These are phyloP conservation scores for Lavandula angustifolia DNA, from an alignment of 257 asterid species.

Conservation along the genomic window DNA sequence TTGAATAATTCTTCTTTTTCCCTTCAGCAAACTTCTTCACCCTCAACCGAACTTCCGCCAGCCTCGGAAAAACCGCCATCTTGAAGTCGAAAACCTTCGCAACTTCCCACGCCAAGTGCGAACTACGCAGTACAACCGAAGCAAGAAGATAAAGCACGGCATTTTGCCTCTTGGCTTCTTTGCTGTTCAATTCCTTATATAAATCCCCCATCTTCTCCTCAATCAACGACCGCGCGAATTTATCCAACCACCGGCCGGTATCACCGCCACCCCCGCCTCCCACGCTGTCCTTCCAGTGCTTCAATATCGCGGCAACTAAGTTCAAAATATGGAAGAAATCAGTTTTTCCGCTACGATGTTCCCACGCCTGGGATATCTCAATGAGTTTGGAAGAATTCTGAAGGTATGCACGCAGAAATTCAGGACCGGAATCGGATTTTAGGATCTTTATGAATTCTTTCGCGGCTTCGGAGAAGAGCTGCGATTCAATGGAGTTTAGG, in stretches of 20 bases:
- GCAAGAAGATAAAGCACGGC: constrained; percentile 61
- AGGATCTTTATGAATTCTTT: constrained; percentile 67
- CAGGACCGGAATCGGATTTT: constrained; percentile 60
- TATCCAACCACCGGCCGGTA: constrained; percentile 49
- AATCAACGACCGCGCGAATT: constrained; percentile 54
- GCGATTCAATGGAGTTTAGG: constrained; percentile 57
- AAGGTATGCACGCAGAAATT: constrained; percentile 45
- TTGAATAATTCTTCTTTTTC: constrained; percentile 51
- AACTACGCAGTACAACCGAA: constrained; percentile 61
- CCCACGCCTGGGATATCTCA: constrained; percentile 83
- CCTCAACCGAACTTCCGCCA: constrained; percentile 66
- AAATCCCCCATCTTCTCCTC: constrained; percentile 71
- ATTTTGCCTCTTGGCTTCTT: constrained; percentile 69
- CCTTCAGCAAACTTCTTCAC: constrained; percentile 44
- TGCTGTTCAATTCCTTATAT: constrained; percentile 65
- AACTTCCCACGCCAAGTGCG: constrained; percentile 76
- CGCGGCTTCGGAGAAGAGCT: constrained; percentile 59
- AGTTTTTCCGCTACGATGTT: constrained; percentile 56
- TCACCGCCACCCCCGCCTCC: constrained; percentile 30
- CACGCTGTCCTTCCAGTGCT: constrained; percentile 39
- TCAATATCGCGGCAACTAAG: constrained; percentile 55
- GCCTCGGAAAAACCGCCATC: constrained; percentile 49
- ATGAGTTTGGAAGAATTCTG: constrained; percentile 54
- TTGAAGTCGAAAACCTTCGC: constrained; percentile 73
- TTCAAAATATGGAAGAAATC: constrained; percentile 54